These are phyloP conservation scores for Phytopythium chamaehyphon DNA, from an alignment of 352 stramenopile species.

Conservation along the genomic window DNA sequence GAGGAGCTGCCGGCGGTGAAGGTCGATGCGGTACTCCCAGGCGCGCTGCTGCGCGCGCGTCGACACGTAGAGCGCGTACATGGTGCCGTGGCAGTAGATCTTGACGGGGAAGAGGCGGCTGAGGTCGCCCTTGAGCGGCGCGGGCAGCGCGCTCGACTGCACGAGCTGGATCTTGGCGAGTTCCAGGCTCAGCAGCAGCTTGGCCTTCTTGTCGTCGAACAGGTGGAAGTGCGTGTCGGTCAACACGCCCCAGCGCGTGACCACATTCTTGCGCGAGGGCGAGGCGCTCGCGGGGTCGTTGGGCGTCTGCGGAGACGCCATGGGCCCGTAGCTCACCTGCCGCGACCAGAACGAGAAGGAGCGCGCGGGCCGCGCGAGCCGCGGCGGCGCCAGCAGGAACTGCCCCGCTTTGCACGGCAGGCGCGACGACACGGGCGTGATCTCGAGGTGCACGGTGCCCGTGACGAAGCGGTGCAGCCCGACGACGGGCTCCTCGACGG, in stretches of 20 bases:
- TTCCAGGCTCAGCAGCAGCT: conserved; percentile 64
- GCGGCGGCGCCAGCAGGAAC: conserved; percentile 58
- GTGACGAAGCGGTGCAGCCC: conserved; percentile 64
- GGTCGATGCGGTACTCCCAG: conserved; percentile 80
- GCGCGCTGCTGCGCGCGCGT: conserved; percentile 72
- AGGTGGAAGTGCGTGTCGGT: conserved; percentile 78
- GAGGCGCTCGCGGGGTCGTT: conserved; percentile 43
- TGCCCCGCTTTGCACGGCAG: conserved; percentile 71
- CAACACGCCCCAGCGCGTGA: conserved; percentile 74
- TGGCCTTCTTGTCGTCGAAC: conserved; percentile 73
- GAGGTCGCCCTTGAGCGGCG: conserved; percentile 36
- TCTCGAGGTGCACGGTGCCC: conserved; percentile 51
- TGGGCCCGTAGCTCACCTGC: conserved; percentile 30
- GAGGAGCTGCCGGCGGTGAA: conserved; percentile 66
- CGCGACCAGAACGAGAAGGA: conserved; percentile 67
- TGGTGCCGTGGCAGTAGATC: conserved; percentile 56
- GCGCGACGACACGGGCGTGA: conserved; percentile 52
- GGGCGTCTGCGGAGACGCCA: conserved; percentile 39
- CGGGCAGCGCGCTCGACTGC: conserved; percentile 31
- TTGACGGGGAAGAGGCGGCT: conserved; percentile 66
- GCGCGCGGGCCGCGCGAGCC: conserved; percentile 30
- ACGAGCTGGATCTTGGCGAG: conserved; percentile 80
- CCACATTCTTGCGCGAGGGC: conserved; percentile 42
- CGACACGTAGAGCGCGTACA: conserved; percentile 77
- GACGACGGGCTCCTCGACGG: conserved; percentile 60